These are phyloP conservation scores for Passiflora organensis DNA, from an alignment of 345 rosid species.

Conservation along the genomic window DNA sequence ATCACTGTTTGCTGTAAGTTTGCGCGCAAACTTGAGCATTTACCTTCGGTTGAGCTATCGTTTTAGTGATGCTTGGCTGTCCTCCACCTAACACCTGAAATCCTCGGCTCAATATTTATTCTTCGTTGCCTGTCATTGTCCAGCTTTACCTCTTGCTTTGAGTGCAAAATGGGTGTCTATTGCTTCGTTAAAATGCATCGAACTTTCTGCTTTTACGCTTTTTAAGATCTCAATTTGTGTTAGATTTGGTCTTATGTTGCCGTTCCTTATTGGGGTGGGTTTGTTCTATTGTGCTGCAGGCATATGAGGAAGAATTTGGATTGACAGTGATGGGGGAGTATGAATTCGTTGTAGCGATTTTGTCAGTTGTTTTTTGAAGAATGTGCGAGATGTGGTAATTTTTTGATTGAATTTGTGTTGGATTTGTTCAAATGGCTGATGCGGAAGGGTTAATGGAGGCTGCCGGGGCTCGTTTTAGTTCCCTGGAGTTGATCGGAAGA, in stretches of 20 bases:
- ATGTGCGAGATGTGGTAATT: conserved; percentile 11
- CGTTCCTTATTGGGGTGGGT: conserved; percentile 1
- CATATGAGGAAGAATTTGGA: background rate
- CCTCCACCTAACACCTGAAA: conserved; percentile 16
- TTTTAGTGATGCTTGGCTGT: conserved; percentile 10
- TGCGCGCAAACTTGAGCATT: background rate
- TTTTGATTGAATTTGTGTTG: conserved; percentile 9
- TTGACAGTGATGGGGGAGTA: conserved; percentile 12
- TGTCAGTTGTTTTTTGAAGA: conserved; percentile 7
- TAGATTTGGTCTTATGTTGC: conserved; percentile 2
- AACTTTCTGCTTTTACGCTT: background rate
- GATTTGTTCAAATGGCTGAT: conserved; percentile 55
- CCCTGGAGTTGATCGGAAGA: conserved; percentile 84
- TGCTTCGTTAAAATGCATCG: conserved; percentile 2
- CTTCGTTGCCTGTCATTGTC: background rate
- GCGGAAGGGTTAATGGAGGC: conserved; percentile 75
- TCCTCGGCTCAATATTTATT: background rate
- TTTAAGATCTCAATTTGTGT: conserved; percentile 2
- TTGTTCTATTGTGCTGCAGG: conserved; percentile 3
- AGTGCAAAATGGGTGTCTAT: conserved; percentile 12
- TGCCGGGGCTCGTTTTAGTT: conserved; percentile 71
- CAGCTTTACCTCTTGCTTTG: conserved; percentile 10
- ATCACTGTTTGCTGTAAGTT: conserved; percentile 8
- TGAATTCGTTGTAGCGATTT: background rate
- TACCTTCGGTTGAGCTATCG: conserved; percentile 16